These are phyloP conservation scores for Alectoria sarmentosa DNA, from an alignment of 495 filamentous ascomycete genomes.

Conservation along the genomic window DNA sequence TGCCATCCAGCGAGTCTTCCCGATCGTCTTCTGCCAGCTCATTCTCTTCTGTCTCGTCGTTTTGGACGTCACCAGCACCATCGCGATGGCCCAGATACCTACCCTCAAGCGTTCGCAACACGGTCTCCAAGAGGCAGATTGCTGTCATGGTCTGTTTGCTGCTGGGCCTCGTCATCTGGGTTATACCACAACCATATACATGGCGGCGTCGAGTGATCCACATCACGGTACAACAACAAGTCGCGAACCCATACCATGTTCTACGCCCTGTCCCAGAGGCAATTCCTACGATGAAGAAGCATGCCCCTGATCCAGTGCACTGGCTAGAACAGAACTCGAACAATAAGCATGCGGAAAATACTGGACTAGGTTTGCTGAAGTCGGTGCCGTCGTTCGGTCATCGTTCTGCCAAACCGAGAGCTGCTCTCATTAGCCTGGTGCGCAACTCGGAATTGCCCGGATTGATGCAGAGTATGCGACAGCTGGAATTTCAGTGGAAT, in stretches of 20 bases:
- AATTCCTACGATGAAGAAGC: conserved; percentile 15
- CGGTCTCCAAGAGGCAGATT: conserved; percentile 27
- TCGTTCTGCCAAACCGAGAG: conserved; percentile 25
- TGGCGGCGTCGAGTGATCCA: conserved; percentile 23
- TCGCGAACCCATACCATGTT: conserved; percentile 25
- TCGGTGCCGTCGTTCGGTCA: conserved; percentile 19
- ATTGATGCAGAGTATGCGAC: conserved; percentile 35
- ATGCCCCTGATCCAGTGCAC: conserved; percentile 28
- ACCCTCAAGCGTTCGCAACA: conserved; percentile 26
- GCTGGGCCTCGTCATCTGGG: conserved; percentile 28
- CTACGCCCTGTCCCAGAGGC: conserved; percentile 22
- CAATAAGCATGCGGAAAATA: conserved; percentile 30
- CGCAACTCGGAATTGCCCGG: conserved; percentile 33
- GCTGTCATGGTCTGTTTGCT: conserved; percentile 27
- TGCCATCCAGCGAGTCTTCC: conserved; percentile 19
- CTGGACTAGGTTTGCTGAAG: conserved; percentile 16
- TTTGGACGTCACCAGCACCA: conserved; percentile 25
- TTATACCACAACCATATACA: conserved; percentile 25
- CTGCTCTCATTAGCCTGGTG: conserved; percentile 34
- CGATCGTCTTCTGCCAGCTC: conserved; percentile 22
- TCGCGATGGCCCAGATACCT: conserved; percentile 24
- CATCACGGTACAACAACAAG: conserved; percentile 19
- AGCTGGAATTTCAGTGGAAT: conserved; percentile 35
- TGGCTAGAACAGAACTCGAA: conserved; percentile 36
- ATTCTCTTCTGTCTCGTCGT: conserved; percentile 19